These are phyloP conservation scores for Cyathus striatus DNA, from an alignment of 768 basidiomycete genomes.

Conservation along the genomic window DNA sequence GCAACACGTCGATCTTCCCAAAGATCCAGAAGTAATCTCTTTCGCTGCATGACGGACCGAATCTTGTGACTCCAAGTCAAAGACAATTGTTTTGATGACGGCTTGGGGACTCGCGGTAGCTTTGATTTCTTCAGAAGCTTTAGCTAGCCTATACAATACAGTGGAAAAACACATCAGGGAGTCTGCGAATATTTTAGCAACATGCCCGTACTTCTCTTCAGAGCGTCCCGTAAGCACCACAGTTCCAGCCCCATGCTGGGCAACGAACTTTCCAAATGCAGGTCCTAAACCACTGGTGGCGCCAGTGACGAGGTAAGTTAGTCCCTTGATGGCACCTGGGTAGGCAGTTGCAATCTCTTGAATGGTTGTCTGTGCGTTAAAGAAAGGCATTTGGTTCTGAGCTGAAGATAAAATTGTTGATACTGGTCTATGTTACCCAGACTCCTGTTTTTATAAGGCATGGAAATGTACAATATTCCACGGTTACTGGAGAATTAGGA, in stretches of 20 bases:
- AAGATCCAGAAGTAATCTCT: neutral
- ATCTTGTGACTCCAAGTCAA: neutral
- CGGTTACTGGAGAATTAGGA: too few species aligned
- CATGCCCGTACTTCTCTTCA: neutral
- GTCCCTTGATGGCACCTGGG: neutral
- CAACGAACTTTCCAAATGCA: neutral
- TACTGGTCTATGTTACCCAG: too few species aligned
- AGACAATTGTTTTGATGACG: neutral
- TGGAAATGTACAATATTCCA: too few species aligned
- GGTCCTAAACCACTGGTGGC: neutral
- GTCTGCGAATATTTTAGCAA: neutral
- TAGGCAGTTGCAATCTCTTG: neutral
- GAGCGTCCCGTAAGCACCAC: neutral
- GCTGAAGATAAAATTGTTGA: too few species aligned
- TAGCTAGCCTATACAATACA: too few species aligned
- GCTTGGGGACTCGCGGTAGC: neutral
- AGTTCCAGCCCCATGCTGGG: neutral
- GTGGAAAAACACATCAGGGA: too few species aligned
- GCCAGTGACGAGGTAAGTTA: neutral
- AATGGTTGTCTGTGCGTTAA: too few species aligned
- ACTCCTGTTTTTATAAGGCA: too few species aligned
- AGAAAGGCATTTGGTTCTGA: too few species aligned
- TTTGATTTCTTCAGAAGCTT: neutral
- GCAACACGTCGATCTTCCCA: conserved; percentile 10
- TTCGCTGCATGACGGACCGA: neutral